These are phyloP conservation scores for Amanita subjunquillea DNA, from an alignment of 768 basidiomycete genomes.

Conservation along the genomic window DNA sequence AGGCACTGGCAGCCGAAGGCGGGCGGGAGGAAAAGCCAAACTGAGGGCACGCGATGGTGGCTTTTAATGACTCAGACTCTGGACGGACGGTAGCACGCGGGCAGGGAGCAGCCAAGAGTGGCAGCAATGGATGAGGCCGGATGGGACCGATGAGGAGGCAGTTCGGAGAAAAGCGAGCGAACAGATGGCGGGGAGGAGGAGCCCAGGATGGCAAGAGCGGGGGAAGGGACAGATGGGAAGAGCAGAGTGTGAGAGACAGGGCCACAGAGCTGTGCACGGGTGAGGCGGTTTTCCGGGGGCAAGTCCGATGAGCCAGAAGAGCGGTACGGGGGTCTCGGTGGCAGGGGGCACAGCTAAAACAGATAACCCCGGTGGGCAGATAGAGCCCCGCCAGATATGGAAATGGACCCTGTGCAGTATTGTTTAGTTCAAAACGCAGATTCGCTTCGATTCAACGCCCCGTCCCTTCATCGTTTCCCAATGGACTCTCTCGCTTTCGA, in stretches of 20 bases:
- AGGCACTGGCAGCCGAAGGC: neutral
- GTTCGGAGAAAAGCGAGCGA: neutral
- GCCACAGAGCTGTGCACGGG: conserved; percentile 6
- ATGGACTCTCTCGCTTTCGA: conserved; percentile 48
- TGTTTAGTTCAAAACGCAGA: conserved; percentile 9
- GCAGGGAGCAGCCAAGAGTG: neutral
- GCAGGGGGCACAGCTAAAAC: conserved; percentile 11
- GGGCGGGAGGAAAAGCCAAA: too few species aligned
- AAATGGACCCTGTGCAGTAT: conserved; percentile 5
- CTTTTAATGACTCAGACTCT: neutral
- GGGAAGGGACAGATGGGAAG: neutral
- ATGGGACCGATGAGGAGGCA: neutral
- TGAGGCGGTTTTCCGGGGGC: conserved; percentile 7
- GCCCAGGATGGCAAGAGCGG: conserved; percentile 4
- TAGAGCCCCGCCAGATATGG: conserved; percentile 1
- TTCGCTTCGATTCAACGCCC: conserved; percentile 8
- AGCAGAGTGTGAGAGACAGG: conserved; percentile 1
- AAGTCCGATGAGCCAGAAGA: conserved; percentile 17
- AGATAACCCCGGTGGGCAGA: conserved; percentile 15
- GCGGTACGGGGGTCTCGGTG: conserved; percentile 16
- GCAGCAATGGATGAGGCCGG: neutral
- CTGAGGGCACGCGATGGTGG: neutral
- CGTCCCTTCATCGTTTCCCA: conserved; percentile 6
- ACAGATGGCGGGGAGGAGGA: neutral
- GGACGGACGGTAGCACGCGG: too few species aligned